Percentiles rank a stretch among this genome's conserved stretches.
Evolutionary conservation across 331 rosid genomes (phyloP).

Genomic region (Malus hybrid): DNA sequence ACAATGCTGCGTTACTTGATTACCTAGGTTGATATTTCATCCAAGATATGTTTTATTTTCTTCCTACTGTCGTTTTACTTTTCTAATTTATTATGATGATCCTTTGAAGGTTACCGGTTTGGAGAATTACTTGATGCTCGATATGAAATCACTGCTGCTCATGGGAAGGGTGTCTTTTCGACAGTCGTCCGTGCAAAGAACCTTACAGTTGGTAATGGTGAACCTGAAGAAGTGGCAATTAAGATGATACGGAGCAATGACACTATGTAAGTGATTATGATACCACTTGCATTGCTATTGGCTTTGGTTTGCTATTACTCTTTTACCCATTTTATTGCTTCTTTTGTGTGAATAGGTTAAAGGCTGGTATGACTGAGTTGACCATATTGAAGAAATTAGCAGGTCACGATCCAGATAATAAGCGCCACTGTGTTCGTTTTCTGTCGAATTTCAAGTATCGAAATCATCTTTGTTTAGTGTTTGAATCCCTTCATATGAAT

Average conservation of each 20-base stretch:
- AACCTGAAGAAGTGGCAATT: constrained; percentile 94
- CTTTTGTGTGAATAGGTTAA: constrained; percentile 63
- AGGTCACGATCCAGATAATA: constrained; percentile 97
- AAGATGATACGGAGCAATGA: constrained; percentile 95
- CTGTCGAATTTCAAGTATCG: constrained; percentile 95
- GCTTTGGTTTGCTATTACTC: not conserved
- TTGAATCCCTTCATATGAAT: constrained; percentile 99
- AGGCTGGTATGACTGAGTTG: constrained; percentile 95
- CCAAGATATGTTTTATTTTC: not conserved
- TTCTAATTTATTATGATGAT: constrained; percentile 14
- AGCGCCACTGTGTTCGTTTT: constrained; percentile 99
- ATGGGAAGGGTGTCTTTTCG: constrained; percentile 98
- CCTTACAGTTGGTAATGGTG: constrained; percentile 62
- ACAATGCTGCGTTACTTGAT: not conserved
- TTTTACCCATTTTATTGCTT: constrained; percentile 5
- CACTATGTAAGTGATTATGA: constrained; percentile 60
- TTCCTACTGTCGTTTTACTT: not conserved
- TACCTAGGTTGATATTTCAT: not conserved
- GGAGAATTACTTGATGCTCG: constrained; percentile 94
- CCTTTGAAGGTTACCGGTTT: constrained; percentile 64
- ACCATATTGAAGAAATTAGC: constrained; percentile 89
- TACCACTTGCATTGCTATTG: not conserved
- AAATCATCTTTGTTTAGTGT: constrained; percentile 98
- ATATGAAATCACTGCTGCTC: constrained; percentile 91
- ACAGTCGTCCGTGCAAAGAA: constrained; percentile 92